A percentile compares a stretch with the other conserved stretches of the same genome.
Evolutionary conservation across 768 basidiomycete species (phyloP).

Genomic region (Tulasnella sp.): DNA sequence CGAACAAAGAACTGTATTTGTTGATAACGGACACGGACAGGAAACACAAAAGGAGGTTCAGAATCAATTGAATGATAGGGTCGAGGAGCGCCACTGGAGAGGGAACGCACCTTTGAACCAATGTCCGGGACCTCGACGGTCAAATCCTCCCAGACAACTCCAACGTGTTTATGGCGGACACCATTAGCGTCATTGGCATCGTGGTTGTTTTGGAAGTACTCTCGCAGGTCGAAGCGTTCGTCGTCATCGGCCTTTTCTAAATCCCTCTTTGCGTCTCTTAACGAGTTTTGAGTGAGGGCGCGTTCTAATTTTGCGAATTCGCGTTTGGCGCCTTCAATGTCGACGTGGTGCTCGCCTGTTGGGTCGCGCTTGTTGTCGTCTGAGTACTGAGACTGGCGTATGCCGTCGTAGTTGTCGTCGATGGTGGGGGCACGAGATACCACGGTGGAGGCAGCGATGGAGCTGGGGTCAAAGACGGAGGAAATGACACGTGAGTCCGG

Average conservation of each 20-base stretch:
- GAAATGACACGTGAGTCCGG: not conserved
- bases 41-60: not conserved
- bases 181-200: constrained; percentile 62
- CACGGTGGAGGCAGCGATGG: not conserved
- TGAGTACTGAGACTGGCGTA: not conserved
- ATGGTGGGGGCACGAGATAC: not conserved
- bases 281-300: constrained; percentile 27
- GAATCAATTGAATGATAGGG: not conserved
- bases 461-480: not conserved
- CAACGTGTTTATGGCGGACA: constrained; percentile 70
- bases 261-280: constrained; percentile 31
- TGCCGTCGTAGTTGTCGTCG: constrained; percentile 4
- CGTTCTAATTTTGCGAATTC: constrained; percentile 30
- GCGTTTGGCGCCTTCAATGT: constrained; percentile 29
- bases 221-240: constrained; percentile 56
- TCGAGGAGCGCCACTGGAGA: not conserved
- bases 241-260: constrained; percentile 43
- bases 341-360: constrained; percentile 26
- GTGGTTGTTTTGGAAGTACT: constrained; percentile 63
- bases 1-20: constrained; percentile 48
- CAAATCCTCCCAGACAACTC: constrained; percentile 68
- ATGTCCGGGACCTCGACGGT: constrained; percentile 59
- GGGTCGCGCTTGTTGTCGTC: not conserved
- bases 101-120: constrained; percentile 49
- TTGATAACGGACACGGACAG: not conserved